Evolutionary conservation across 495 filamentous ascomycete genomes (phyloP), one percentile per base, ranked within the genome.

Genomic region (Cudoniella acicularis): DNA sequence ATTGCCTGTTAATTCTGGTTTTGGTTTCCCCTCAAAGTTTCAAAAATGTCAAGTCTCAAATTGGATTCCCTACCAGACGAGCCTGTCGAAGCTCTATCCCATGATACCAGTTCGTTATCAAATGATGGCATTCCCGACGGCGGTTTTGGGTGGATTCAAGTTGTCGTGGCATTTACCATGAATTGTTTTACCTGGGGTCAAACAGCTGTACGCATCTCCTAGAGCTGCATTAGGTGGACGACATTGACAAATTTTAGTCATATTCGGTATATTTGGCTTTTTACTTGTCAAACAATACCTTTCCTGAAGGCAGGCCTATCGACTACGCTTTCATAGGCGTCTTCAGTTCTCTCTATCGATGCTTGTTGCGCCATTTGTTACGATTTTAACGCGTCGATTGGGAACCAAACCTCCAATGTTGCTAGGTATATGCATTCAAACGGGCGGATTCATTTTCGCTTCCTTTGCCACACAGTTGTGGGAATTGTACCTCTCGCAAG

Each of bases 401-500:
- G 36, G 36, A 16, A 41, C 16, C 36, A 8, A 41, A 9, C 9
- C 16, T 16, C 36, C 36, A 41, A 41, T 41, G 36, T 16, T 41
- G 9, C 8, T 41, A 41, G 36, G 36, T 9, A 41, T 41, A 9
- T 9, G 9, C 16, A 8, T 41, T 16, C 36, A 41, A 9, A 41
- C 36, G 9, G 70, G 72, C 18, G 78, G 77, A 0, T 65, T 88
- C 51, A 77, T 90, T 57, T 78, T 77, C 2, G 82, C 85, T 2
- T 88, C 85, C 16, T 90, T 89, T 55, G 79, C 83, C 16, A 80
- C 73, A 10, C 68, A 82, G 48, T 75, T 86, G 63, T 90, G 86
- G 86, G 86, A 89, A 40, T 77, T 89, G 27, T 82, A 90, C 53
- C 80, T 93, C 2, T 83, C 80, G 52, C 89, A 93, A 66, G 90